Base-by-base conservation (phyloP, 2,329 filamentous ascomycete species). In the Nigrospora oryzae region DNA sequence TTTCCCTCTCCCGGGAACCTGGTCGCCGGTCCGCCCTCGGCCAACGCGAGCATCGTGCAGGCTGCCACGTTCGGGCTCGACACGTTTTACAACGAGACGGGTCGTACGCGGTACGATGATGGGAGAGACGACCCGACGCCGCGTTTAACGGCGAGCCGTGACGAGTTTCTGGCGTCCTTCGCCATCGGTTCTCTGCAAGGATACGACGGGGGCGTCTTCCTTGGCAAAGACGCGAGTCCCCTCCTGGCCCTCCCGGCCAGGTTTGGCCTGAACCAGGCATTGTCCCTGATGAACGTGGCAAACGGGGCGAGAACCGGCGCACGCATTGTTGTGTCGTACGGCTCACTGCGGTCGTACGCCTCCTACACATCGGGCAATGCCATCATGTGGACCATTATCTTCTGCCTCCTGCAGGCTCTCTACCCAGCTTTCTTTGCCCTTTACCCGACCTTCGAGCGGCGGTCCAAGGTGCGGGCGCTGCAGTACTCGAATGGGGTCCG, bases 401-500 rank as follows among this genome's bases (percentile, higher is more conserved):
- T 56, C 49, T 59, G 49, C 49, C 51, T 63, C n/a, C 47, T 63
- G 11, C 77, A 83, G 67, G 66, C 70, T 28, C 71, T 78, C 2
- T 84, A 77, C 53, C 81, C 82, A 1, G 77, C 77, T 2, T 79
- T 85, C 62, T 84, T 85, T 55, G 73, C 77, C 2, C 63, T 86
- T 2, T 85, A 85, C 59, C 77, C 79, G 4, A 83, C 79, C 0
- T 65, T 77, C 39, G 82, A 86, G 59, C 69, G 79, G 32, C 55
- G 80, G 30, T 68, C 74, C 39, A 78, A 81, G 46, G 77, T 86
- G 17, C 67, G 81, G 45, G 77, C 79, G 14, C 63, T 86, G 28
- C 80, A 85, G 57, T 86, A 83, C 63, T 83, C 79, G 51, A 86
- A 86, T 53, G 82, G 82, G 30, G 78, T 85, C 32, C 67, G 79